phyloP scores from a whole-genome alignment of 1,284 basidiomycete genomes.

The Salmacisia buchloeana region DNA sequence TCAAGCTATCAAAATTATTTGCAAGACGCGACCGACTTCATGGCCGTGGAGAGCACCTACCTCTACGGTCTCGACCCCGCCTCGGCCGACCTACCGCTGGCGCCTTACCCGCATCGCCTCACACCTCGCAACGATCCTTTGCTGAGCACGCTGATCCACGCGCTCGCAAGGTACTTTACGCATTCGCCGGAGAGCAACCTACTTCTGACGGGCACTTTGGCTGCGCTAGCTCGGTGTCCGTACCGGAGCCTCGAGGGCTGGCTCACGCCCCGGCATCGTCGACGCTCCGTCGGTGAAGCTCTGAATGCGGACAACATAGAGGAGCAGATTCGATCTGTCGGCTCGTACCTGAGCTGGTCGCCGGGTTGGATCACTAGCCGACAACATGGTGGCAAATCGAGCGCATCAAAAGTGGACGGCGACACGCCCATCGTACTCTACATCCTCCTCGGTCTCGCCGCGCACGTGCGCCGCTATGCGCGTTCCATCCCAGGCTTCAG shows the following conservation, averaged over 20 bases:
- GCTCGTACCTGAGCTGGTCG: not conserved
- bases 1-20: constrained; percentile 81
- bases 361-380: not conserved
- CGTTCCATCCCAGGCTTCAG: constrained; percentile 73
- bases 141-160: constrained; percentile 65
- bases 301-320: not conserved
- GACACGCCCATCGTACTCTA: constrained; percentile 21
- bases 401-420: not conserved
- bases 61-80: constrained; percentile 13
- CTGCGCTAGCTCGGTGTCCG: constrained; percentile 73
- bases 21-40: constrained; percentile 65
- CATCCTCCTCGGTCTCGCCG: constrained; percentile 25
- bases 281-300: not conserved
- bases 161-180: constrained; percentile 70
- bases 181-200: constrained; percentile 82
- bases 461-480: constrained; percentile 67
- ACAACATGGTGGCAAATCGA: not conserved
- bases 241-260: constrained; percentile 80
- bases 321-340: not conserved
- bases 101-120: constrained; percentile 58
- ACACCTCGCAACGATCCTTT: constrained; percentile 68
- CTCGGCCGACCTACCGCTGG: not conserved
- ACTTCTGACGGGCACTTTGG: constrained; percentile 73
- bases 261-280: constrained; percentile 54
- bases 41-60: constrained; percentile 32